A percentile compares a stretch with the other conserved stretches of the same genome.
These are phyloP conservation scores for Candida anutae DNA, from an alignment of 1,139 yeast genomes.

Conservation along the genomic window DNA sequence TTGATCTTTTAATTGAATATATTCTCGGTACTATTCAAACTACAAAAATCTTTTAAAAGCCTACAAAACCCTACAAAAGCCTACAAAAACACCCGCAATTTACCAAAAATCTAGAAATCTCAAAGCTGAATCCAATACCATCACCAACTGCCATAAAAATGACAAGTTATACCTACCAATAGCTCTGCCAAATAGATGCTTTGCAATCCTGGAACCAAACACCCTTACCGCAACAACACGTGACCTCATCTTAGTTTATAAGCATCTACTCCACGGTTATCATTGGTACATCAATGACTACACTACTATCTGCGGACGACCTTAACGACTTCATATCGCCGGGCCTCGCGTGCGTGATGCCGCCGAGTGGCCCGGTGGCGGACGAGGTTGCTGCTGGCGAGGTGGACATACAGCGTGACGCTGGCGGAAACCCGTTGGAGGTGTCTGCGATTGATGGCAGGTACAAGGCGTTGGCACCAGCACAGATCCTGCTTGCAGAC, in stretches of 20 bases:
- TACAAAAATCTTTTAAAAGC: too few species aligned
- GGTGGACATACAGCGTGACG: slow-evolving; percentile 60
- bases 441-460: slow-evolving; percentile 54
- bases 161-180: too few species aligned
- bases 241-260: not conserved
- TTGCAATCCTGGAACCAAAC: not conserved
- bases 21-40: too few species aligned
- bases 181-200: too few species aligned
- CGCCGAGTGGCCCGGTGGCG: slow-evolving; percentile 15
- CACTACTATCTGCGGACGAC: slow-evolving; percentile 80
- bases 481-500: slow-evolving; percentile 84
- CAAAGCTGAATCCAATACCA: too few species aligned
- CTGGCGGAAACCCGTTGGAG: slow-evolving; percentile 63
- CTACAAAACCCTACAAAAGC: too few species aligned
- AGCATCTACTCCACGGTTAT: not conserved
- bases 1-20: too few species aligned
- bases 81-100: too few species aligned
- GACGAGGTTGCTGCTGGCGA: slow-evolving; percentile 12
- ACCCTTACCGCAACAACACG: not conserved
- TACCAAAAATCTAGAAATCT: too few species aligned
- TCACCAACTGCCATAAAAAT: too few species aligned
- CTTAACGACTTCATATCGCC: slow-evolving; percentile 92
- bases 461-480: slow-evolving; percentile 53
- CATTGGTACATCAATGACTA: slow-evolving; percentile 52
- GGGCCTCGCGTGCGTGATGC: slow-evolving; percentile 91